A percentile compares a stretch with the other conserved stretches of the same genome.
Evolutionary conservation across 2,329 filamentous ascomycete genomes (phyloP).

Genomic region (Phaeosphaeriaceae sp.): DNA sequence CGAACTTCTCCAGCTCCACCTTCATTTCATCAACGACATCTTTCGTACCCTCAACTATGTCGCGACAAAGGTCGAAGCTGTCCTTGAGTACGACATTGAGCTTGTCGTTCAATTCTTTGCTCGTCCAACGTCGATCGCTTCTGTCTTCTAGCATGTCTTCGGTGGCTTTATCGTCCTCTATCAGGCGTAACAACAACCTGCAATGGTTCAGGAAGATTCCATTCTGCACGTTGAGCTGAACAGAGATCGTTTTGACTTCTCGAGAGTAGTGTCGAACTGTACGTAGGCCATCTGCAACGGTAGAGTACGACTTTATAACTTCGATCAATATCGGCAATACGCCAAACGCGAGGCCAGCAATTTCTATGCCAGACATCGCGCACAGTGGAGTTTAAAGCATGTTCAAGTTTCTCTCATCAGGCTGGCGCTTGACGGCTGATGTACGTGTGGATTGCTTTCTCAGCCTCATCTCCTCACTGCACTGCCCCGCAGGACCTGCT

Average conservation of each 20-base stretch:
- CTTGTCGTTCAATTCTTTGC: slow-evolving; percentile 21
- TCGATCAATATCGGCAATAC: slow-evolving; percentile 32
- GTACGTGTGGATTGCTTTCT: neutral
- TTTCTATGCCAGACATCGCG: slow-evolving; percentile 29
- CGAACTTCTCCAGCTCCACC: slow-evolving; percentile 24
- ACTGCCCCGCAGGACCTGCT: neutral
- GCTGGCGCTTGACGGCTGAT: neutral
- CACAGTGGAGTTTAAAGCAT: neutral
- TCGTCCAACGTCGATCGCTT: slow-evolving; percentile 19
- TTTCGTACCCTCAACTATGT: slow-evolving; percentile 22
- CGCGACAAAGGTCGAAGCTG: slow-evolving; percentile 18
- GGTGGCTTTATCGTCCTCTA: slow-evolving; percentile 19
- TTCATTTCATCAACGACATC: slow-evolving; percentile 15
- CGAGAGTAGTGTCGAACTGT: slow-evolving; percentile 26
- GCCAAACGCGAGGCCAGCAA: slow-evolving; percentile 29
- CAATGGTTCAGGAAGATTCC: slow-evolving; percentile 32
- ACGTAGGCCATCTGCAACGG: slow-evolving; percentile 11
- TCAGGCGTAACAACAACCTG: slow-evolving; percentile 21
- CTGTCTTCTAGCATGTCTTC: slow-evolving; percentile 26
- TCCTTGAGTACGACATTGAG: slow-evolving; percentile 18
- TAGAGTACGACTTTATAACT: slow-evolving; percentile 25
- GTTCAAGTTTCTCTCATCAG: neutral
- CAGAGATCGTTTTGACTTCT: slow-evolving; percentile 21
- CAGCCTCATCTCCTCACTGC: slow-evolving; percentile 1
- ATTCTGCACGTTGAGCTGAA: slow-evolving; percentile 20